Base-by-base conservation (phyloP, 805 yeast species). In the Yarrowia divulgata region DNA sequence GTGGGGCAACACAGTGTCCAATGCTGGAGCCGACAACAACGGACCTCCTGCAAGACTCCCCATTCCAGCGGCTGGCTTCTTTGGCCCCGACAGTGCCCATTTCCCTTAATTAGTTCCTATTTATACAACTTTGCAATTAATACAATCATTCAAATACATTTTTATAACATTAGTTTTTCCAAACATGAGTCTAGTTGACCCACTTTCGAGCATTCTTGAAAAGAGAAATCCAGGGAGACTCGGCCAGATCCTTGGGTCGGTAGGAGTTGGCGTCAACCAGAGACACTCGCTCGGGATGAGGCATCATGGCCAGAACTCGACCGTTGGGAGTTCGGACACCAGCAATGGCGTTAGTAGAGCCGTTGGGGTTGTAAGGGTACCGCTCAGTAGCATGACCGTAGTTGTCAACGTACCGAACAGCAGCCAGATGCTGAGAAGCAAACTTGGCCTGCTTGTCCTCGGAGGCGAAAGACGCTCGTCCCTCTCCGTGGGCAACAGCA, bases 401-500 rank as follows among this genome's bases (percentile, higher is more conserved):
- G 83, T 95, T 94, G 79, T 95, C 98, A 69, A 93, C 91, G 77
- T 87, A 95, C 78, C 91, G 87, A 68, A 93, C 85, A 60, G 89
- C 90, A 54, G 86, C 84, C 71, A 90, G 83, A 37, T 79, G 76
- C 68, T 77, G 76, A 23, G 80, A 74, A 70, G 82, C 81, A 76
- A 93, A 89, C 10, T 77, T 75, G 42, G 81, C 79, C 71, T 85
- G 78, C 70, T 83, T 81, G 34, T 79, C 82, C 10, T 79, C 82
- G 39, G 79, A 71, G 54, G 81, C 80, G 78, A 94, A 95, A 52
- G 83, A 80, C 14, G 98, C 98, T 75, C 91, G 86, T 75, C 99
- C 99, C 82, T 95, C 99, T 74, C 99, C 99, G 77, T 95, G 99
- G 4, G 99, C 99, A 73, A 95, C 98, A 23, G 96, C 97, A 80